Evolutionary conservation across 305 asterid genomes (phyloP).

Genomic region (Solanum hybrid): DNA sequence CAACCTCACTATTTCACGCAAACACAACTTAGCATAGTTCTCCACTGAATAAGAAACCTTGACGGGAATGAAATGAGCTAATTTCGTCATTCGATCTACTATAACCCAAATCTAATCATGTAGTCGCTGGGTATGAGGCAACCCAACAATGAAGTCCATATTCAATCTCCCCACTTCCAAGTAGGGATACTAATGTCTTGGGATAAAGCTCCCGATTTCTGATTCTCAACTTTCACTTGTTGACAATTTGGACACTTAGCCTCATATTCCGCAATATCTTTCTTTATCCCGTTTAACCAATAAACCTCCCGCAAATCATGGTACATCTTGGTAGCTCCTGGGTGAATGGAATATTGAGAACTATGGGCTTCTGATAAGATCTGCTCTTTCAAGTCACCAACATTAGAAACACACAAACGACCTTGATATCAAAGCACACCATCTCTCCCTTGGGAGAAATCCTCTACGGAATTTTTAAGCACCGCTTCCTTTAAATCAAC

Average conservation of each 20-base stretch:
- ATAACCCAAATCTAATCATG: background rate
- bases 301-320: background rate
- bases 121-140: background rate
- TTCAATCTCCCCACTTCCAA: background rate
- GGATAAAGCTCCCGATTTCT: background rate
- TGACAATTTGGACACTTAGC: background rate
- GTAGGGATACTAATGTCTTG: background rate
- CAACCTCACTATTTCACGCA: background rate
- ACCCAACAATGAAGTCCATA: background rate
- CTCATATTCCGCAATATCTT: background rate
- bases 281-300: background rate
- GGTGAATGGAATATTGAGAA: background rate
- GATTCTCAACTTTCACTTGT: background rate
- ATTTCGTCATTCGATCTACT: background rate
- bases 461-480: background rate
- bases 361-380: background rate
- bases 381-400: background rate
- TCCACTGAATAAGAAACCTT: background rate
- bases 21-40: background rate
- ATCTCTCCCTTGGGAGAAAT: background rate
- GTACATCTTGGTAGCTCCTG: background rate
- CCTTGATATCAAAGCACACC: background rate
- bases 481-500: background rate
- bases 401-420: background rate
- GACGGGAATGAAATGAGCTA: background rate